Base-by-base conservation (phyloP, 1,284 basidiomycete genomes). In the Apiotrichum gamsii region DNA sequence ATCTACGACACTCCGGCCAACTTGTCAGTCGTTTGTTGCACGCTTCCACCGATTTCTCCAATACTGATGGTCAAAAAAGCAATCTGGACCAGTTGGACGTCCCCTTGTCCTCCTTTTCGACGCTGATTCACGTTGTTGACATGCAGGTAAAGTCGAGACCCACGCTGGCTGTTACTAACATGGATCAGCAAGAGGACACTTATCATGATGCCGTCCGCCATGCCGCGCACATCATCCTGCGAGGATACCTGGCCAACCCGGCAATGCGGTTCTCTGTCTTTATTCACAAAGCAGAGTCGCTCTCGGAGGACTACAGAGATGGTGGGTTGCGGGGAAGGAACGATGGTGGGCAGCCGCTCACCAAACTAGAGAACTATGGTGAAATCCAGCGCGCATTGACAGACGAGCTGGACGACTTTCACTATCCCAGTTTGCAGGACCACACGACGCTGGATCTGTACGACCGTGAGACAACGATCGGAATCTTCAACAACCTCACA, bases 1-100 rank as follows among this genome's bases (percentile, higher is more conserved):
- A 82, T 97, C 64, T 96, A 90, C 88, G 93, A 97, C 65, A 88
- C 87, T 52, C 94, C 93, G 0, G 87, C 87, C 23, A 87, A 84
- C 49, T 81, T 83, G 25, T 28, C 8, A 28, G 25, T 28, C 8
- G 11, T 28, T 28, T n/a, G n/a, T n/a, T n/a, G n/a, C n/a, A n/a
- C n/a, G n/a, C n/a, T n/a, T n/a, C n/a, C n/a, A n/a, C n/a, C 25
- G 8, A 6, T 28, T 28, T 28, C 11, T 6, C 25, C 25, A 6
- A 28, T 11, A 28, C 25, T 28, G 25, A 28, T 11, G 25, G 25
- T 6, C 11, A 11, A n/a, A n/a, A n/a, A 6, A 28, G 25, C 43
- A 83, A 87, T 5, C 78, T 84, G 3, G 83, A 89, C 23, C 80
- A 82, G n/a, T 77, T 90, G 8, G 84, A 82, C 16, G 78, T 78